Evolutionary conservation across 148 eudicot species (phyloP).

Genomic region (Agrostemma githago): DNA sequence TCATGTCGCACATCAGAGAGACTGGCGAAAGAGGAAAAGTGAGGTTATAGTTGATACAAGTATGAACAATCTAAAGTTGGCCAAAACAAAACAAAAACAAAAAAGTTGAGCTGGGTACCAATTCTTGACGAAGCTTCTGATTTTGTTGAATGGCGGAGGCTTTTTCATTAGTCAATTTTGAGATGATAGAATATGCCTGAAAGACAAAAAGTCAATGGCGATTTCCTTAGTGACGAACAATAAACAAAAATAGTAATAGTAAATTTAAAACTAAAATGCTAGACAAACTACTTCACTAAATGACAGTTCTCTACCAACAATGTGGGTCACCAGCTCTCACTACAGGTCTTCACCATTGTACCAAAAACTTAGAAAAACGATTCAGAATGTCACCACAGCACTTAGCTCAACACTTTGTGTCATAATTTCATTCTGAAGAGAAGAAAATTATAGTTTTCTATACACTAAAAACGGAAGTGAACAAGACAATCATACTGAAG

Average conservation of each 20-base stretch:
- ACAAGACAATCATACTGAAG: background rate
- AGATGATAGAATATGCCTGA: slow-evolving; percentile 53
- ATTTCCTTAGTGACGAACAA: background rate
- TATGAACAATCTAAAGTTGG: background rate
- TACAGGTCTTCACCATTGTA: background rate
- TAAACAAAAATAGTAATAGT: background rate
- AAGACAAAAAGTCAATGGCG: background rate
- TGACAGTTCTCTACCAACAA: background rate
- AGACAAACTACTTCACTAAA: background rate
- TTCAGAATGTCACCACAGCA: background rate
- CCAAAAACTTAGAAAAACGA: background rate
- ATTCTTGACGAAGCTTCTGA: slow-evolving; percentile 73
- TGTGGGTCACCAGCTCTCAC: background rate
- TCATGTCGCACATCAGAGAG: background rate
- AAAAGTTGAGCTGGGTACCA: slow-evolving; percentile 29
- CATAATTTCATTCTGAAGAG: background rate
- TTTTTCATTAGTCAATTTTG: slow-evolving; percentile 76
- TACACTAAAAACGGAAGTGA: background rate
- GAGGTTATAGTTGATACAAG: background rate
- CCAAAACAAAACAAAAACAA: too few species aligned
- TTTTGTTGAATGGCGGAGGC: slow-evolving; percentile 61
- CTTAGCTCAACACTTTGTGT: slow-evolving; percentile 2
- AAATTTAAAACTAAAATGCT: background rate
- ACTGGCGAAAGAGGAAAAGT: slow-evolving; percentile 6
- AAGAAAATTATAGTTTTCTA: too few species aligned